Percentiles rank a stretch among this genome's conserved stretches.
phyloP scores from a whole-genome alignment of 345 rosid genomes.

The Excoecaria agallocha region DNA sequence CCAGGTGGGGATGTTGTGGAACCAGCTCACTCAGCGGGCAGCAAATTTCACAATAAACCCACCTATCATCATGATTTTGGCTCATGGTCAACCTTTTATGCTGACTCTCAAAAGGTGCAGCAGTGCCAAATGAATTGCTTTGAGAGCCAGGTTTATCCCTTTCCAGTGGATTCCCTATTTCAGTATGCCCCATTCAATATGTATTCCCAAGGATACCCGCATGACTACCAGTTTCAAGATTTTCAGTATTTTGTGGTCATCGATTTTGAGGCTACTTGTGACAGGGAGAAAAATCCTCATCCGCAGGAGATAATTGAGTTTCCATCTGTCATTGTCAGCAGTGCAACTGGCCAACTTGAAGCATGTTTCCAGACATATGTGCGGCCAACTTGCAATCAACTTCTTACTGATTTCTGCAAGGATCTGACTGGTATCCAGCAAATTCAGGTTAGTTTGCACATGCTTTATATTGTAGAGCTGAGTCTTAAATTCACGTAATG shows the following conservation, averaged over 20 bases:
- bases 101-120: constrained; percentile 40
- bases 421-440: constrained; percentile 52
- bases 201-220: constrained; percentile 36
- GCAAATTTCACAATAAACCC: constrained; percentile 36
- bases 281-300: constrained; percentile 47
- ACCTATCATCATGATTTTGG: constrained; percentile 37
- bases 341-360: constrained; percentile 42
- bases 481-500: background rate
- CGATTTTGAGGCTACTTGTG: constrained; percentile 53
- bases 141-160: constrained; percentile 43
- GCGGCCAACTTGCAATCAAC: constrained; percentile 47
- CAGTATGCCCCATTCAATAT: constrained; percentile 39
- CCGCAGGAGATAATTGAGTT: constrained; percentile 54
- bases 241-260: constrained; percentile 50
- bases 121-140: constrained; percentile 39
- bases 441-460: constrained; percentile 34
- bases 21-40: constrained; percentile 29
- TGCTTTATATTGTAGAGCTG: background rate
- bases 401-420: constrained; percentile 45
- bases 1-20: constrained; percentile 34
- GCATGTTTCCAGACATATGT: constrained; percentile 51
- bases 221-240: constrained; percentile 47
- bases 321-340: constrained; percentile 49
- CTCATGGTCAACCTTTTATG: constrained; percentile 42
- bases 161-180: constrained; percentile 40